Conservation (phyloP, 805 yeast genomes). For the Tetrapisispora fleetii region DNA sequence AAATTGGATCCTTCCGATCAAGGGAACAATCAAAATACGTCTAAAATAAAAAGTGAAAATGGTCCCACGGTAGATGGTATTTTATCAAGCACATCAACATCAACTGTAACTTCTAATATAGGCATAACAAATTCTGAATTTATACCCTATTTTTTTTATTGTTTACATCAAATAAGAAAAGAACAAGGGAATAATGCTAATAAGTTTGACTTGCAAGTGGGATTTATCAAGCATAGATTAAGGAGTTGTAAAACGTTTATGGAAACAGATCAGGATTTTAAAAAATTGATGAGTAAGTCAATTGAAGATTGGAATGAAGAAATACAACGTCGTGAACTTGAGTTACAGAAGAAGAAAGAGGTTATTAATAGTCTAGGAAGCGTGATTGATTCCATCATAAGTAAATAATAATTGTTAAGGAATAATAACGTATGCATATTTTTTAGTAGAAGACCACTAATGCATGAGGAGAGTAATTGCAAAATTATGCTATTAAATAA, state of each 20-base stretch:
- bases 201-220: constrained; percentile 24
- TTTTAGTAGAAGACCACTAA: background rate
- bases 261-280: constrained; percentile 23
- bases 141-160: constrained; percentile 27
- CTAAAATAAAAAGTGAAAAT: background rate
- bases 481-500: background rate
- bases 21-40: background rate
- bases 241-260: constrained; percentile 22
- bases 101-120: background rate
- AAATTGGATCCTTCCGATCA: background rate
- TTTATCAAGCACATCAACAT: background rate
- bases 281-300: constrained; percentile 18
- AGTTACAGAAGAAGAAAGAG: constrained; percentile 18
- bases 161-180: constrained; percentile 24
- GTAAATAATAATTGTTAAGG: background rate
- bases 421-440: background rate
- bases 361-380: constrained; percentile 9
- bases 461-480: too few species aligned
- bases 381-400: constrained; percentile 4
- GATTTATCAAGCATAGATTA: constrained; percentile 25
- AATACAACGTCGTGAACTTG: constrained; percentile 16
- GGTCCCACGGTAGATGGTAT: background rate
- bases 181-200: constrained; percentile 26
- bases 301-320: constrained; percentile 24
- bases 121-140: constrained; percentile 14